phyloP scores from a whole-genome alignment of 495 filamentous ascomycete genomes.

The Neurospora sublineolata region DNA sequence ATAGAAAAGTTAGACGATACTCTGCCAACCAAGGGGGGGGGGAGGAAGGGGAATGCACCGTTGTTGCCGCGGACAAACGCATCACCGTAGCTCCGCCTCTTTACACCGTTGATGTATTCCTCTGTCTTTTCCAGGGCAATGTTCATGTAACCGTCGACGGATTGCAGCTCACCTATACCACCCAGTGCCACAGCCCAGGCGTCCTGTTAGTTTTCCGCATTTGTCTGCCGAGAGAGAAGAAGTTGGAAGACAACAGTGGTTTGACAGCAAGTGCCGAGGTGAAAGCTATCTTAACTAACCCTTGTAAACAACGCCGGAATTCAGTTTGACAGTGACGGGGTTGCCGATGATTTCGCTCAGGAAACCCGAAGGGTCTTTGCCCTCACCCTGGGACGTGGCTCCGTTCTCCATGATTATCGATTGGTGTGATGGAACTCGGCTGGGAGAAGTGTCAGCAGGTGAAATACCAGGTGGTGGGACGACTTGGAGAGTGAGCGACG shows the following conservation, averaged over 20 bases:
- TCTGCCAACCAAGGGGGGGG: background rate
- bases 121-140: constrained; percentile 91
- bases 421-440: background rate
- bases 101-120: constrained; percentile 75
- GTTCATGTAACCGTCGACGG: constrained; percentile 99
- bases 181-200: background rate
- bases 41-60: constrained; percentile 37
- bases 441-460: background rate
- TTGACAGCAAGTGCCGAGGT: background rate
- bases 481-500: background rate
- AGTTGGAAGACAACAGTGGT: background rate
- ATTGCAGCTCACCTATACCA: constrained; percentile 71
- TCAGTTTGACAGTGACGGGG: constrained; percentile 87
- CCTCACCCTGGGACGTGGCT: constrained; percentile 44
- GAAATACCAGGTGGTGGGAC: background rate
- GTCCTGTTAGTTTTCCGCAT: constrained; percentile 2
- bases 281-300: constrained; percentile 41
- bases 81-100: constrained; percentile 77
- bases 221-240: background rate
- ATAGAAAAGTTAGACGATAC: background rate
- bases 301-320: constrained; percentile 92
- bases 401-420: constrained; percentile 60
- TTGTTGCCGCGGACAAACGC: constrained; percentile 96
- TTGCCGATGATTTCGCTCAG: constrained; percentile 85
- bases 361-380: constrained; percentile 83